These are phyloP conservation scores for Gaeumannomyces tritici DNA, from an alignment of 2,329 filamentous ascomycete genomes.

Conservation along the genomic window DNA sequence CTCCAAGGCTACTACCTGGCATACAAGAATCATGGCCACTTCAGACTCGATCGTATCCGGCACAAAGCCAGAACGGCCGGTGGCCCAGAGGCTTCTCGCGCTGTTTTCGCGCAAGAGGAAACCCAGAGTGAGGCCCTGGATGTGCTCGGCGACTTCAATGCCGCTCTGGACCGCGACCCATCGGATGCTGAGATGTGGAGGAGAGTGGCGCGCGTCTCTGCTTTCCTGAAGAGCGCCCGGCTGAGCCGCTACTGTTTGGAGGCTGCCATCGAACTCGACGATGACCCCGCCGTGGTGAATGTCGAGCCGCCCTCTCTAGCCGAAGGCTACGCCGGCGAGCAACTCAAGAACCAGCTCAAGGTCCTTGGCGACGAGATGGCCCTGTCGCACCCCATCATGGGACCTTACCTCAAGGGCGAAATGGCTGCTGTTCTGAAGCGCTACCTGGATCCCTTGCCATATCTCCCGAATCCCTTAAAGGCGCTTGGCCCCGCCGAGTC, in stretches of 20 bases:
- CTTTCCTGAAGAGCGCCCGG: slow-evolving; percentile 45
- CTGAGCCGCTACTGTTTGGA: slow-evolving; percentile 55
- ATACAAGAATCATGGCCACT: slow-evolving; percentile 93
- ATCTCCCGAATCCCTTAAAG: slow-evolving; percentile 43
- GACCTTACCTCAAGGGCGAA: slow-evolving; percentile 41
- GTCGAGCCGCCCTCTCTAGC: slow-evolving; percentile 54
- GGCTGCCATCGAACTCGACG: slow-evolving; percentile 56
- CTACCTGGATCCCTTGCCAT: slow-evolving; percentile 52
- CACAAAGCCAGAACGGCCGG: slow-evolving; percentile 24
- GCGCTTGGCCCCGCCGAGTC: slow-evolving; percentile 3
- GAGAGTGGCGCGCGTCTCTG: slow-evolving; percentile 46
- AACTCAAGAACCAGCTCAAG: slow-evolving; percentile 45
- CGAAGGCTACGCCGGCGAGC: slow-evolving; percentile 53
- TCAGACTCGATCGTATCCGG: slow-evolving; percentile 67
- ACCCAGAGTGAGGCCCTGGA: slow-evolving; percentile 24
- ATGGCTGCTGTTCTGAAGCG: slow-evolving; percentile 42
- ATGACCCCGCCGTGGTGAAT: slow-evolving; percentile 53
- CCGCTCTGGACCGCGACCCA: slow-evolving; percentile 54
- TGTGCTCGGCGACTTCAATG: slow-evolving; percentile 46
- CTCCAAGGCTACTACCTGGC: slow-evolving; percentile 86
- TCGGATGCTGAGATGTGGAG: slow-evolving; percentile 61
- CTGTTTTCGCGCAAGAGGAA: slow-evolving; percentile 1
- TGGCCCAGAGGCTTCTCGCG: neutral
- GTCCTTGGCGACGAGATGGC: slow-evolving; percentile 46
- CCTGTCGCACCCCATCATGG: slow-evolving; percentile 51